Base-by-base conservation (phyloP, 2,329 filamentous ascomycete genomes). In the Penicillium sp. region DNA sequence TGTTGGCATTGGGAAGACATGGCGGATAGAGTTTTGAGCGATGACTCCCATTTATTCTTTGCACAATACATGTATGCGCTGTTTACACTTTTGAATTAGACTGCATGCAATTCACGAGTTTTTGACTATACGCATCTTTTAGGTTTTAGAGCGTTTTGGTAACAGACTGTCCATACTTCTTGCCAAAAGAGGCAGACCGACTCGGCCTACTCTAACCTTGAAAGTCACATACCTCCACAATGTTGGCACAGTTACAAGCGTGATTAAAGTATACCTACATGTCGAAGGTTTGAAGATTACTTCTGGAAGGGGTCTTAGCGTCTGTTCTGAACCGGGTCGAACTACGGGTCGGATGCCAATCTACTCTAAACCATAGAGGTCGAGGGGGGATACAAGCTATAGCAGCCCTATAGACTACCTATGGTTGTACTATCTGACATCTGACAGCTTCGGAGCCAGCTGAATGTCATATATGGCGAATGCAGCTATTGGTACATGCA, bases 1-100 rank as follows among this genome's bases (percentile, higher is more conserved):
- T 44, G 77, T 86, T 13, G 71, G 65, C n/a, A 79, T 88, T 68
- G 79, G 79, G 30, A 77, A 75, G 60, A 79, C 81, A 18, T 88
- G 85, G 84, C 82, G 74, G 67, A 77, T 84, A 55, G 74, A 78
- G 41, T 83, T 85, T 56, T 70, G 52, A 59, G 37, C 12, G 22
- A 41, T 37, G 29, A 29, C 18, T 36, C 12, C 9, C 27, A 34
- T 37, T 25, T 25, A 25, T 9, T 46, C 36, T 35, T 27, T 29
- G 30, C 11, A 43, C 45, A 18, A 35, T 41, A 44, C 48, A 57
- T 54, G 48, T 49, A 53, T 40, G 36, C 37, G 31, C 46, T 41
- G 30, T 31, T 41, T n/a, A 36, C 19, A 31, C 6, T 39, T 39
- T 11, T 10, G 12, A 39, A 39, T 45, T 38, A 11, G 14, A 8